Percentiles rank a stretch among this genome's conserved stretches.
Evolutionary conservation across 2,329 filamentous ascomycete genomes (phyloP).

Genomic region (Diaporthe eres): DNA sequence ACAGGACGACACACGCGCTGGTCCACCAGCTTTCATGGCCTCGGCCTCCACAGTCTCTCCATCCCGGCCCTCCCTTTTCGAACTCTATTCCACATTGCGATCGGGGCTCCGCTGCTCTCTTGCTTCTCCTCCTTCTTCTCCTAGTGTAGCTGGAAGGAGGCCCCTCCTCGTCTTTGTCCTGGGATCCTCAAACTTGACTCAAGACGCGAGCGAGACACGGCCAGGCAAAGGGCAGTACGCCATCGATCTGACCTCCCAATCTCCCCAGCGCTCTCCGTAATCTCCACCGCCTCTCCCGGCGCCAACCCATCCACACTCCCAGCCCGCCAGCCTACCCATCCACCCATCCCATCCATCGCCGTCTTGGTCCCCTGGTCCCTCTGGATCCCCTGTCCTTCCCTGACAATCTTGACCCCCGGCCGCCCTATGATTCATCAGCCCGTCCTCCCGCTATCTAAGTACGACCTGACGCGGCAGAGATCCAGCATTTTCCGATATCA

Average conservation of each 20-base stretch:
- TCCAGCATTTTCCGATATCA: conserved; percentile 40
- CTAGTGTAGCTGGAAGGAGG: background rate
- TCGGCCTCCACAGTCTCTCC: conserved; percentile 34
- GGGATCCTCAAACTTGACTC: conserved; percentile 39
- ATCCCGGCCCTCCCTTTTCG: conserved; percentile 7
- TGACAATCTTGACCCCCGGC: conserved; percentile 36
- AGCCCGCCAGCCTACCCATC: background rate
- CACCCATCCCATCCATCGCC: conserved; percentile 8
- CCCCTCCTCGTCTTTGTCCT: conserved; percentile 21
- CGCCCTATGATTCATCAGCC: conserved; percentile 42
- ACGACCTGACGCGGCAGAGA: conserved; percentile 40
- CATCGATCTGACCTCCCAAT: conserved; percentile 36
- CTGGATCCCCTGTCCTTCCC: conserved; percentile 31
- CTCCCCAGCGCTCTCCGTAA: conserved; percentile 26
- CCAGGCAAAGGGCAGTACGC: conserved; percentile 4
- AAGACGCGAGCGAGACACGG: conserved; percentile 36
- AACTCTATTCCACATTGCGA: conserved; percentile 14
- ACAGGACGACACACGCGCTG: conserved; percentile 10
- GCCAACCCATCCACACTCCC: conserved; percentile 9
- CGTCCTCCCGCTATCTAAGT: conserved; percentile 38
- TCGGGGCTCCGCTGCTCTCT: conserved; percentile 5
- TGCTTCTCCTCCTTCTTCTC: background rate
- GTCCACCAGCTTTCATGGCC: background rate
- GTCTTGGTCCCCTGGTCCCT: background rate
- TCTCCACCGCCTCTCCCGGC: conserved; percentile 34